Conservation (phyloP, 192 early-diverging fungal species). For the Coemansia sp. region DNA sequence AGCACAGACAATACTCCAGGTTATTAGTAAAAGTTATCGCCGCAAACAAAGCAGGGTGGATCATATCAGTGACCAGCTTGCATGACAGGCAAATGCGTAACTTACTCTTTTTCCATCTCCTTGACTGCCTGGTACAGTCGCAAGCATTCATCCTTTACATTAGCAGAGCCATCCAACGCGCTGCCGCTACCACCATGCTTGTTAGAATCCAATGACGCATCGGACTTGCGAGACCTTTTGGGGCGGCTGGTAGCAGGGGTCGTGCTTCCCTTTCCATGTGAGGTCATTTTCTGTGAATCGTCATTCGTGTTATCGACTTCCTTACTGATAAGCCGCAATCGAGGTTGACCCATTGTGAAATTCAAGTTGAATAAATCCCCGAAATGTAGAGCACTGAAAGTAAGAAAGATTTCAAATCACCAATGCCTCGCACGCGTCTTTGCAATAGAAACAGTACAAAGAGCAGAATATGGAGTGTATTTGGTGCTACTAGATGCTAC, state of each 20-base stretch:
- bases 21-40: neutral
- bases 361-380: neutral
- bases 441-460: neutral
- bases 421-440: neutral
- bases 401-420: neutral
- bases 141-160: slow-evolving; percentile 43
- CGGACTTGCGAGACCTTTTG: slow-evolving; percentile 33
- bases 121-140: slow-evolving; percentile 45
- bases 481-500: neutral
- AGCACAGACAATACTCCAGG: neutral
- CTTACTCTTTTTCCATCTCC: slow-evolving; percentile 53
- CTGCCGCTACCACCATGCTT: neutral
- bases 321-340: slow-evolving; percentile 45
- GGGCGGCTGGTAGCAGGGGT: slow-evolving; percentile 19
- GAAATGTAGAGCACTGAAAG: neutral
- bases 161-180: neutral
- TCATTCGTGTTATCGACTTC: slow-evolving; percentile 24
- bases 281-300: slow-evolving; percentile 13
- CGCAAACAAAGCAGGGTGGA: too few relatives aligned
- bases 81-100: neutral
- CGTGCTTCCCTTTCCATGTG: neutral
- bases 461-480: neutral
- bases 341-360: slow-evolving; percentile 45
- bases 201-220: slow-evolving; percentile 13
- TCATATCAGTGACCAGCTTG: neutral